Percentiles rank a stretch among this genome's conserved stretches.
These are phyloP conservation scores for Blastobotrys proliferans DNA, from an alignment of 1,139 yeast genomes.

Conservation along the genomic window DNA sequence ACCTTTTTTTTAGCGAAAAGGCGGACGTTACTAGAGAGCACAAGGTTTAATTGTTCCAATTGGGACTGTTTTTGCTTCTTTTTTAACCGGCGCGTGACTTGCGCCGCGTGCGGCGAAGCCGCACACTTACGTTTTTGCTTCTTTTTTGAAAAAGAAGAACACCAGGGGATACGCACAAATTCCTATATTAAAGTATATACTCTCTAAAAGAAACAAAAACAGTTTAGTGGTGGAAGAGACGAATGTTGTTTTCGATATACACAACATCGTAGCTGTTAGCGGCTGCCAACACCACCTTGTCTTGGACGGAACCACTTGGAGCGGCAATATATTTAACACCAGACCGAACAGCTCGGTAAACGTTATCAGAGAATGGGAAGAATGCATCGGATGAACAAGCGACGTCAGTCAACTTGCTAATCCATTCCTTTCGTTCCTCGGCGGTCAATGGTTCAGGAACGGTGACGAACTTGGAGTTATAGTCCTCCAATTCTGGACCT, in stretches of 20 bases:
- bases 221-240: conserved; percentile 80
- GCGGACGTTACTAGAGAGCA: no score
- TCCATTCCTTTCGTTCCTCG: conserved; percentile 87
- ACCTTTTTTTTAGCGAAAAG: no score
- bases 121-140: no score
- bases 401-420: conserved; percentile 70
- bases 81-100: no score
- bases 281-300: conserved; percentile 90
- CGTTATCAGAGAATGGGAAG: conserved; percentile 99
- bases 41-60: no score
- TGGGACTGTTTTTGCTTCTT: no score
- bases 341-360: conserved; percentile 92
- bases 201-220: not conserved
- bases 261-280: conserved; percentile 87
- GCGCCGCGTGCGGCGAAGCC: no score
- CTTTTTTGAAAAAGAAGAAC: no score
- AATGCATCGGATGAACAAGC: conserved; percentile 96
- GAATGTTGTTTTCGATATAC: conserved; percentile 91
- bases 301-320: conserved; percentile 97
- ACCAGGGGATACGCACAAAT: no score
- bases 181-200: not conserved
- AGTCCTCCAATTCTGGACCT: conserved; percentile 92
- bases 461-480: conserved; percentile 72
- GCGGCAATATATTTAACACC: conserved; percentile 97
- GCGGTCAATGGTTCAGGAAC: conserved; percentile 79